phyloP scores from a whole-genome alignment of 2,329 filamentous ascomycete species.

The Colletotrichum orchidophilum region DNA sequence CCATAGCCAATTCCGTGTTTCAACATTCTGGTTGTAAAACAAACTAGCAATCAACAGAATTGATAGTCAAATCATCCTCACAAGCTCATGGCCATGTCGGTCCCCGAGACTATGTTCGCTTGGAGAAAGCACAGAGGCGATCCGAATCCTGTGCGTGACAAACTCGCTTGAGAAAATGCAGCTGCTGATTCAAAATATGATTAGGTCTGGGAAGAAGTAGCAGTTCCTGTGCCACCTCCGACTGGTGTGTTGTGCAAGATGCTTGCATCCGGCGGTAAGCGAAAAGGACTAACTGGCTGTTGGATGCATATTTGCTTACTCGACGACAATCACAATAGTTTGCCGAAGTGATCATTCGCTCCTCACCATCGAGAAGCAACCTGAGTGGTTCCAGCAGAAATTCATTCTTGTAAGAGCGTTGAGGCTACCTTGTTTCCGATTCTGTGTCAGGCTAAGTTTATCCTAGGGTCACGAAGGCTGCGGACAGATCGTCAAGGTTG shows the following conservation, averaged over 20 bases:
- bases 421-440: background rate
- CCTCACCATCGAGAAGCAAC: conserved; percentile 40
- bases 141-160: conserved; percentile 36
- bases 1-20: background rate
- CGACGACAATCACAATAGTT: conserved; percentile 33
- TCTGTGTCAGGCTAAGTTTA: background rate
- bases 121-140: conserved; percentile 47
- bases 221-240: conserved; percentile 38
- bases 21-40: background rate
- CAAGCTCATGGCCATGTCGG: conserved; percentile 15
- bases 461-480: conserved; percentile 40
- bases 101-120: conserved; percentile 44
- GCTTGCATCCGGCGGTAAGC: conserved; percentile 43
- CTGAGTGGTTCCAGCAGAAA: conserved; percentile 41
- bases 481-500: conserved; percentile 38
- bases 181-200: background rate
- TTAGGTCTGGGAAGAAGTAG: conserved; percentile 41
- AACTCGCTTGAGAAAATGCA: background rate
- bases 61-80: too few relatives aligned
- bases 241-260: conserved; percentile 44
- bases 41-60: background rate
- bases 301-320: background rate
- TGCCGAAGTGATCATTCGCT: conserved; percentile 46
- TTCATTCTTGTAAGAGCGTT: conserved; percentile 35
- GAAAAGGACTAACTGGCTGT: background rate